phyloP scores from a whole-genome alignment of 1,284 basidiomycete species.

The Pseudomicrostroma phylloplanum region DNA sequence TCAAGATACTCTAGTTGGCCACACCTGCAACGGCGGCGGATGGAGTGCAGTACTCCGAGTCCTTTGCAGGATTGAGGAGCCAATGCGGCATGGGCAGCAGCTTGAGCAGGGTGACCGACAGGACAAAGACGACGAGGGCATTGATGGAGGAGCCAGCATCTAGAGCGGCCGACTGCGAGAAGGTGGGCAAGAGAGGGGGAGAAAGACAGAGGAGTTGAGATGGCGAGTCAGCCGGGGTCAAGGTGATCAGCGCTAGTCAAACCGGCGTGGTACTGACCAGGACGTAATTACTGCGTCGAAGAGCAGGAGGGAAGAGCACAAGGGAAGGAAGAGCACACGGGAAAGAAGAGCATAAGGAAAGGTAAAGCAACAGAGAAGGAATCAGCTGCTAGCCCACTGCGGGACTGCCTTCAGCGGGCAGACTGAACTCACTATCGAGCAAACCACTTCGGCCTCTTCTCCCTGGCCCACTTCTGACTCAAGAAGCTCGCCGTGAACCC shows the following conservation, averaged over 20 bases:
- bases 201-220: not conserved
- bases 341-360: too few species aligned
- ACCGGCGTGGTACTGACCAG: too few species aligned
- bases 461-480: slow-evolving; percentile 51
- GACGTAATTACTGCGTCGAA: too few species aligned
- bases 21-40: too few species aligned
- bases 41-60: slow-evolving; percentile 12
- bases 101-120: slow-evolving; percentile 42
- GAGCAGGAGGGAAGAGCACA: too few species aligned
- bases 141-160: slow-evolving; percentile 54
- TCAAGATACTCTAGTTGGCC: too few species aligned
- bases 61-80: slow-evolving; percentile 10
- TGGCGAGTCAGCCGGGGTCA: too few species aligned
- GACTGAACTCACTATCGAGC: slow-evolving; percentile 25
- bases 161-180: slow-evolving; percentile 51
- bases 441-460: slow-evolving; percentile 42
- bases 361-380: too few species aligned
- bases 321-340: too few species aligned
- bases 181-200: slow-evolving; percentile 2
- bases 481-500: slow-evolving; percentile 52
- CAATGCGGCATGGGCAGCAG: slow-evolving; percentile 11
- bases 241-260: too few species aligned
- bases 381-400: too few species aligned
- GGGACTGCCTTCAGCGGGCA: too few species aligned
- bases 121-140: slow-evolving; percentile 54